Evolutionary conservation across 768 basidiomycete genomes (phyloP).

Genomic region (Suillus discolor): DNA sequence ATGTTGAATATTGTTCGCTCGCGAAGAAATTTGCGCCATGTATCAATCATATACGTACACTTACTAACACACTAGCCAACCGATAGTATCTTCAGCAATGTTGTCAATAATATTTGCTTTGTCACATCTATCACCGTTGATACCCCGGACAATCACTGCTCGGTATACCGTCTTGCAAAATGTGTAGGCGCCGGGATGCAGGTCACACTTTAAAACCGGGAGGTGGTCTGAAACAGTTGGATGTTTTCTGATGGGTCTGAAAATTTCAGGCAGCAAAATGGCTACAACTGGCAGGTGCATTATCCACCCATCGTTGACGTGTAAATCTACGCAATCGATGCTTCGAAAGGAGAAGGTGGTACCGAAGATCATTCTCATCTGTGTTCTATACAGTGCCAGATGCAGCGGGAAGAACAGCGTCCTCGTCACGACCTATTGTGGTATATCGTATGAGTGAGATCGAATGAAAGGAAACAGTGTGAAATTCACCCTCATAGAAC

Average conservation of each 20-base stretch:
- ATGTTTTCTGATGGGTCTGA: neutral
- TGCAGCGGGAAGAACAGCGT: constrained; percentile 70
- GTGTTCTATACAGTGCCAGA: constrained; percentile 38
- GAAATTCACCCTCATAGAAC: constrained; percentile 75
- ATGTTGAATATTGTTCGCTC: neutral
- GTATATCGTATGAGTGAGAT: neutral
- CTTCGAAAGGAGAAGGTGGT: neutral
- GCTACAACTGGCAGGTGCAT: neutral
- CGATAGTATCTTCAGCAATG: neutral
- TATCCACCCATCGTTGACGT: no score
- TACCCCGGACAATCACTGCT: neutral
- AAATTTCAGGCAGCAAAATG: neutral
- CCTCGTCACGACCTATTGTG: constrained; percentile 70
- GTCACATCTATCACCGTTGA: neutral
- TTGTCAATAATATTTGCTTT: constrained; percentile 6
- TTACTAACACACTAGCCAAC: constrained; percentile 2
- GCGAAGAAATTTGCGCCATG: neutral
- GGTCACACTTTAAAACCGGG: neutral
- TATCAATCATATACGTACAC: constrained; percentile 1
- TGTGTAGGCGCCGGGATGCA: no score
- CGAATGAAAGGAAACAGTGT: neutral
- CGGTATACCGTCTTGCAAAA: neutral
- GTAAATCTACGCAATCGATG: neutral
- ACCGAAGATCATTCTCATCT: constrained; percentile 2
- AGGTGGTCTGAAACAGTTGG: neutral